Base-by-base conservation (phyloP, 768 basidiomycete genomes). In the Leccinum uliginosum region DNA sequence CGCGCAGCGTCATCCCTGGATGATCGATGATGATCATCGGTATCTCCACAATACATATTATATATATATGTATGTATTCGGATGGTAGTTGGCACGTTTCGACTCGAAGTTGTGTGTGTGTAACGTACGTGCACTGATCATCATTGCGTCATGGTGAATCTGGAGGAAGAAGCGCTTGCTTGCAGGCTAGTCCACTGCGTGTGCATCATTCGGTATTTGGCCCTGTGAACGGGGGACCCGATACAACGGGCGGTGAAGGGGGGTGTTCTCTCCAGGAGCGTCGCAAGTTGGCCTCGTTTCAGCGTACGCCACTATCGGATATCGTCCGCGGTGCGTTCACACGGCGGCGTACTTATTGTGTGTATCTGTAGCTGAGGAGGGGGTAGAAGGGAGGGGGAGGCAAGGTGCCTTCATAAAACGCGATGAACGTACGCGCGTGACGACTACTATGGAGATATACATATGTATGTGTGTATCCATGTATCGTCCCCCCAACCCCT, bases 331-430 rank as follows among this genome's bases (percentile, higher is more conserved):
- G 23, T n/a, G 54, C 24, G 35, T 67, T 67, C 68, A 54, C 66
- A 68, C 68, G 65, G 49, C 27, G 63, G 51, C 40, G 40, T 43
- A 43, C 40, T 19, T 43, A 40, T n/a, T 43, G 10, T 21, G 40
- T 12, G 19, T 43, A 43, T 43, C 40, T 19, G 40, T 19, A 12
- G 40, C 19, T 43, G 40, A 43, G 40, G 40, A 43, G 40, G 40
- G 11, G 40, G n/a, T 40, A 38, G 43, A 30, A 38, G 29, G 19
- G 19, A 17, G 26, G 32, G 44, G 53, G 12, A 6, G 17, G 14
- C 19, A 23, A 23, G 46, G 59, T 67, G 59, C 54, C 56, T 69
- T 61, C 53, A 65, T 69, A 47, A 54, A 49, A 43, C 34, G 43
- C 12, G 21, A 21, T 55, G 15, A 56, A 55, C 44, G 35, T 27